Conservation (phyloP, 192 early-diverging fungal species). For the Linnemannia elongata region DNA sequence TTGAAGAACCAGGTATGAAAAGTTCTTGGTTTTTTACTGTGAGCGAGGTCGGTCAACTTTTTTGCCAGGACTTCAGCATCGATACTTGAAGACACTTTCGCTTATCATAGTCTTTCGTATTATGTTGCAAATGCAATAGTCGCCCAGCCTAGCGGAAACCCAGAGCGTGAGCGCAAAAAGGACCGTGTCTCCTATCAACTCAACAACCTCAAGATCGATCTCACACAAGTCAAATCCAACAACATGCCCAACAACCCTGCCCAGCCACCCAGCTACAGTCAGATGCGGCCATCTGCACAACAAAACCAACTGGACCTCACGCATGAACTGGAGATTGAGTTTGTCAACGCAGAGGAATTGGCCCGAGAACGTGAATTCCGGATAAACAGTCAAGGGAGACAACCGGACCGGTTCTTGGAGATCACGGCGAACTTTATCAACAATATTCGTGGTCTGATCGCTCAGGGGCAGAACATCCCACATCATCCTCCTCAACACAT, state of each 20-base stretch:
- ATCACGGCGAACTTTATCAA: constrained; percentile 83
- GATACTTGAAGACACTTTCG: too few relatives aligned
- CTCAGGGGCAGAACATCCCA: constrained; percentile 9
- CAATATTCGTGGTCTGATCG: constrained; percentile 77
- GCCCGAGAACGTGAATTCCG: constrained; percentile 76
- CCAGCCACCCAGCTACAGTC: constrained; percentile 14
- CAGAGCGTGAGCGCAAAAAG: constrained; percentile 80
- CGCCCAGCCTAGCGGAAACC: background rate
- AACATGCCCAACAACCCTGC: constrained; percentile 52
- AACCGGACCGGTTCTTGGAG: constrained; percentile 76
- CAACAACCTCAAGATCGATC: constrained; percentile 86
- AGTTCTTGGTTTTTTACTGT: too few relatives aligned
- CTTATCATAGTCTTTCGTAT: too few relatives aligned
- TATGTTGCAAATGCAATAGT: too few relatives aligned
- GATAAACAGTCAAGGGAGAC: constrained; percentile 42
- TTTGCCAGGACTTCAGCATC: too few relatives aligned
- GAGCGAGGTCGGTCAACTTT: too few relatives aligned
- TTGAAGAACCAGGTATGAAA: constrained; percentile 73
- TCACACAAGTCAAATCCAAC: constrained; percentile 82
- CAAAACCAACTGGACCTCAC: constrained; percentile 60
- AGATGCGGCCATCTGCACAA: constrained; percentile 26
- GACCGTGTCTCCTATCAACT: constrained; percentile 90
- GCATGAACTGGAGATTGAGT: constrained; percentile 91
- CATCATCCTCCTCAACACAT: constrained; percentile 8
- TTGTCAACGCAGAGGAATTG: constrained; percentile 69